Evolutionary conservation across 75 land plant species (phyloP).

Genomic region (Pinus albicaulis): DNA sequence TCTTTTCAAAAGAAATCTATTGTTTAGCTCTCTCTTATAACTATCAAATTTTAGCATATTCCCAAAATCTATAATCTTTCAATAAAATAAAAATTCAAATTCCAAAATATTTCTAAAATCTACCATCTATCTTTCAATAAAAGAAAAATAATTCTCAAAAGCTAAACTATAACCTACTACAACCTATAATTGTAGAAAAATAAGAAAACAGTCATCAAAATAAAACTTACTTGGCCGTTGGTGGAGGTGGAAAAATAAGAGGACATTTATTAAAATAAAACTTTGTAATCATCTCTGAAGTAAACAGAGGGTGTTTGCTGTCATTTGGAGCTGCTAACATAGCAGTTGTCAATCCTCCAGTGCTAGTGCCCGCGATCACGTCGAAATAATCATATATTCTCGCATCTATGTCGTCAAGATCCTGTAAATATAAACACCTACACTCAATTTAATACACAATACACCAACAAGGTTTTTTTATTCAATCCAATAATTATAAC

Average conservation of each 20-base stretch:
- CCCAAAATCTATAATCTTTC: no score
- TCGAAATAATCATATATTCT: slow-evolving; percentile 64
- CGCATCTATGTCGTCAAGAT: slow-evolving; percentile 38
- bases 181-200: no score
- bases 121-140: no score
- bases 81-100: no score
- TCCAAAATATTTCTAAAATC: no score
- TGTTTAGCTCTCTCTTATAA: no score
- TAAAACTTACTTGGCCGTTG: not conserved
- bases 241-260: slow-evolving; percentile 39
- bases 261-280: slow-evolving; percentile 43
- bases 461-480: no score
- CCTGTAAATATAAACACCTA: slow-evolving; percentile 21
- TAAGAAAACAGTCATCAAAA: not conserved
- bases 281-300: slow-evolving; percentile 45
- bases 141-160: no score
- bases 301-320: slow-evolving; percentile 42
- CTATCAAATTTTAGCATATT: no score
- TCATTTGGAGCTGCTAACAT: slow-evolving; percentile 58
- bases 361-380: slow-evolving; percentile 57
- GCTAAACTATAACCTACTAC: no score
- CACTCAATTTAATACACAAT: not conserved
- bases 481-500: no score
- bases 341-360: slow-evolving; percentile 51
- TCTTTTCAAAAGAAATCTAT: no score